Conservation (phyloP, 2,329 filamentous ascomycete genomes). For the Grosmannia serpens region DNA sequence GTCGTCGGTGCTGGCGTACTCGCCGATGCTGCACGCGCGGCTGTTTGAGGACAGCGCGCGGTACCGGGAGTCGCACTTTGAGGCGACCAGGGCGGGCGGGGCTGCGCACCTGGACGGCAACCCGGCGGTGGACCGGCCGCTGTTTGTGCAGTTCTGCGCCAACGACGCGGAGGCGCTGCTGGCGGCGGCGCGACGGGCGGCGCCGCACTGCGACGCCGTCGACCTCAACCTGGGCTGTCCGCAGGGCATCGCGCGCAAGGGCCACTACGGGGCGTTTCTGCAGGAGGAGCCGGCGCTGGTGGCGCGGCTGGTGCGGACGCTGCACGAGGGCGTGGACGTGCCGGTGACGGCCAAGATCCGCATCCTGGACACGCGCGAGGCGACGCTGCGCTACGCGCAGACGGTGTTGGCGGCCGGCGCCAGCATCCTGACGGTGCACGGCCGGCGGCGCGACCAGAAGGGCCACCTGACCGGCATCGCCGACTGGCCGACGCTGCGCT, state of each 20-base stretch:
- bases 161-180: slow-evolving; percentile 75
- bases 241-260: slow-evolving; percentile 84
- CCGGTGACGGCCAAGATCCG: slow-evolving; percentile 94
- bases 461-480: slow-evolving; percentile 89
- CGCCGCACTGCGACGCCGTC: slow-evolving; percentile 85
- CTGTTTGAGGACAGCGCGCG: slow-evolving; percentile 67
- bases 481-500: slow-evolving; percentile 79
- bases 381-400: slow-evolving; percentile 77
- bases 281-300: slow-evolving; percentile 87
- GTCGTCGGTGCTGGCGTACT: slow-evolving; percentile 68
- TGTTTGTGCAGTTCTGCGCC: slow-evolving; percentile 95
- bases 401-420: slow-evolving; percentile 81
- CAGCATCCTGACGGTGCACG: slow-evolving; percentile 88
- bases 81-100: slow-evolving; percentile 36
- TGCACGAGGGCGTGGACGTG: slow-evolving; percentile 66
- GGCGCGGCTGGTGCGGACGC: slow-evolving; percentile 66
- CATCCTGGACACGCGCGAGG: slow-evolving; percentile 74
- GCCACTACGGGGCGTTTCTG: slow-evolving; percentile 86
- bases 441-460: slow-evolving; percentile 80
- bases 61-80: slow-evolving; percentile 73
- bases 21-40: slow-evolving; percentile 91
- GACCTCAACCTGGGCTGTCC: slow-evolving; percentile 94
- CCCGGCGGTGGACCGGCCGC: slow-evolving; percentile 68
- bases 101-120: slow-evolving; percentile 71
- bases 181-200: slow-evolving; percentile 63